Base-by-base conservation (phyloP, 106 monocot genomes). In the Dioscorea dumetorum region DNA sequence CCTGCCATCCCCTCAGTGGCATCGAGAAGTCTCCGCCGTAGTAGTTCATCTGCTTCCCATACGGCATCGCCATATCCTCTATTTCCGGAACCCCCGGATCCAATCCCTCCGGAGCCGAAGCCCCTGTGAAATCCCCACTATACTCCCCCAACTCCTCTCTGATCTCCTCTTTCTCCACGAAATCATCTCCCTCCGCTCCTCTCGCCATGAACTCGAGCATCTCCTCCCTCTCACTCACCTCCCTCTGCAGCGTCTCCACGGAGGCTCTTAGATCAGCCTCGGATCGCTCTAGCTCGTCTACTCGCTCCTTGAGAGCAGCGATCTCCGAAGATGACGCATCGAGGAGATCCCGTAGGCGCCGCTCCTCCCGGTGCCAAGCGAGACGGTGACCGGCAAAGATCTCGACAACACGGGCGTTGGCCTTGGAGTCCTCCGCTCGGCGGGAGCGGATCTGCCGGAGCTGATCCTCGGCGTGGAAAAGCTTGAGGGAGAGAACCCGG, bases 391-490 rank as follows among this genome's bases (percentile, higher is more conserved):
- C 74, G 34, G 97, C 92, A 72, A 97, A 92, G 75, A 97, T 97
- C 82, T 97, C 97, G 31, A 82, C 92, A 14, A 91, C 97, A 13
- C 97, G 85, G 18, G 97, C 97, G 62, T 97, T 97, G 28, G 97
- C 97, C 68, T 81, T 83, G 52, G 82, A 84, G 74, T 92, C 97
- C 78, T 97, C 97, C 63, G 72, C 74, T 16, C 89, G 74, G 10
- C 92, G 72, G n/a, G 84, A 77, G 1, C 82, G 64, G 62, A 97
- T 71, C 72, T 77, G 82, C 24, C 68, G 77, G 33, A 97, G 80
- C 76, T 84, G 82, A 56, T 97, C 97, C 80, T 97, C 97, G 0
- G 92, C 91, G 58, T 83, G 78, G 58, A 90, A 72, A 41, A 97
- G 87, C 77, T 85, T 84, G 54, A 87, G 67, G 22, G 82, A 72